Evolutionary conservation across 805 yeast species (phyloP), one percentile per base, ranked within the genome.

Genomic region (Cyberlindnera sargentensis): DNA sequence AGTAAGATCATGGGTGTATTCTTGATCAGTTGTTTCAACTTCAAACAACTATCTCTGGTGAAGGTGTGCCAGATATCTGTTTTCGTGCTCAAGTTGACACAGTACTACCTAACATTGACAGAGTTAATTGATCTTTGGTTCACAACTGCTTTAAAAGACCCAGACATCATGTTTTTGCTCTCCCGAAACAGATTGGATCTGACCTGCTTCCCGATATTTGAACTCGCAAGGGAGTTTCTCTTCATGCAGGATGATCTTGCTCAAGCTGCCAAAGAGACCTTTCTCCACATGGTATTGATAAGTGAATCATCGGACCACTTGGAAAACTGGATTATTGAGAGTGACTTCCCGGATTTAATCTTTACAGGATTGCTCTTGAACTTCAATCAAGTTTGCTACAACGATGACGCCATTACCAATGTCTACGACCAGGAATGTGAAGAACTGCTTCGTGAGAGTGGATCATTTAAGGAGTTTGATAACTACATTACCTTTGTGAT

Each of bases 171-270:
- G 39, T 45, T 26, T 4, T 20, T 44, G 31, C 23, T 57, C 2
- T 10, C 40, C 9, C 27, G 32, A 23, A 50, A 40, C 20, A 35
- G 32, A 3, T 42, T 50, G 4, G 24, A 31, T 5, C 11, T 26
- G 1, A 32, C 27, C 20, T 43, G 49, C 6, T 56, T 58, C 30
- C 64, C 64, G 1, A 40, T 57, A 0, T 60, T 44, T 43, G 62
- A 59, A 23, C 34, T 60, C 11, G 31, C 55, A 1, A 49, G 45
- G 34, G 52, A 49, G 23, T 51, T 58, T 34, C 37, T 61, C 10
- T 49, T 52, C 31, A 41, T 55, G 53, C 52, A 43, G 6, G 53
- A 47, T 11, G 26, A 25, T 3, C 29, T 48, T 10, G 34, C 44
- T 2, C 15, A 39, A 4, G 11, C 40, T 8, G 42, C 53, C 2